phyloP scores from a whole-genome alignment of 2,329 filamentous ascomycete genomes.

The Colletotrichum lentis region DNA sequence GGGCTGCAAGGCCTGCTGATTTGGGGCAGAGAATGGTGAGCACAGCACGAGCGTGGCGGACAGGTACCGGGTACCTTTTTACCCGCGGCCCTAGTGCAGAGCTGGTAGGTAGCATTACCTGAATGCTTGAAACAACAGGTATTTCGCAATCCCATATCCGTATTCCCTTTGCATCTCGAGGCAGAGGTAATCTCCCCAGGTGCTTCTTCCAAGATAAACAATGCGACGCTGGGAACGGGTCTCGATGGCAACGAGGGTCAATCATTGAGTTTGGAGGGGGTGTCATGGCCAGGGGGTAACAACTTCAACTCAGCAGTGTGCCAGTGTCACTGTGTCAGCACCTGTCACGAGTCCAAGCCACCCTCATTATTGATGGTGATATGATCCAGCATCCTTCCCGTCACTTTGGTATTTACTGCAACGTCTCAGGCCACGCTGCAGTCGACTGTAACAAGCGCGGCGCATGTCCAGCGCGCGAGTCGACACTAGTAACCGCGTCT shows the following conservation, averaged over 20 bases:
- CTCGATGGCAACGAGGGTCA: background rate
- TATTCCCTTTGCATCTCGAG: too few species aligned
- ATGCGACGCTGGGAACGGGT: slow-evolving; percentile 5
- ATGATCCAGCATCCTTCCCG: background rate
- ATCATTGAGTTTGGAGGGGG: background rate
- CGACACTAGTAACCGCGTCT: slow-evolving; percentile 4
- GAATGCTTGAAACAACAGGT: background rate
- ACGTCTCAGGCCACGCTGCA: background rate
- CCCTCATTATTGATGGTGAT: too few species aligned
- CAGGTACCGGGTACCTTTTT: background rate
- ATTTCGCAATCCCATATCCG: background rate
- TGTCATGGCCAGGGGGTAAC: slow-evolving; percentile 1
- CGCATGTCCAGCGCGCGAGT: slow-evolving; percentile 15
- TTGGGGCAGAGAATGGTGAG: too few species aligned
- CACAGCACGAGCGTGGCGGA: background rate
- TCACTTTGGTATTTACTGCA: too few species aligned
- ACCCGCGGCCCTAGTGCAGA: background rate
- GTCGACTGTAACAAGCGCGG: slow-evolving; percentile 18
- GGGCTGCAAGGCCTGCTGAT: background rate
- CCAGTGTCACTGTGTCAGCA: background rate
- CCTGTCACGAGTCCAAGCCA: background rate
- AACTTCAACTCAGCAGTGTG: background rate
- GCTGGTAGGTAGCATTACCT: background rate
- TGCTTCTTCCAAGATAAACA: background rate
- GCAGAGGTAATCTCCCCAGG: background rate